Conservation (phyloP, 192 early-diverging fungal genomes). For the Mortierella alpina region DNA sequence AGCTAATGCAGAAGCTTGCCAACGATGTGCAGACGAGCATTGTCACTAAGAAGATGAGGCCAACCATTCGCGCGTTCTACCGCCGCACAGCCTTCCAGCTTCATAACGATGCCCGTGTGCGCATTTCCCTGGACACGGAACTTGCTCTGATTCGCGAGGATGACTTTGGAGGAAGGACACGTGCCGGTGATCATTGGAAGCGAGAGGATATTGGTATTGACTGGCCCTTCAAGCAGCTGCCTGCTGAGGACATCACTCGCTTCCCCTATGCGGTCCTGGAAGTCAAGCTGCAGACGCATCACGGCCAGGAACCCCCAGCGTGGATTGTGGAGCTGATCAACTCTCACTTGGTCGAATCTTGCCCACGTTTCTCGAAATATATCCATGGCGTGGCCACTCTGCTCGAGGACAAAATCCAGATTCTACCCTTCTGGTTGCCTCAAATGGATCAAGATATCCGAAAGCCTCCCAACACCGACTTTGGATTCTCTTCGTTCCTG, state of each 20-base stretch:
- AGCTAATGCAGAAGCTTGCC: constrained; percentile 78
- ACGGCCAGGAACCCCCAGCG: constrained; percentile 75
- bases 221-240: constrained; percentile 82
- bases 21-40: constrained; percentile 80
- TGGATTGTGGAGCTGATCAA: constrained; percentile 85
- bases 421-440: constrained; percentile 71
- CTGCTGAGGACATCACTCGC: constrained; percentile 71
- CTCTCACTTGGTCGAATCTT: constrained; percentile 80
- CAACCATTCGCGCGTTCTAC: constrained; percentile 90
- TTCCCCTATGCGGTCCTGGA: constrained; percentile 98
- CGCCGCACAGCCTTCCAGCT: constrained; percentile 98
- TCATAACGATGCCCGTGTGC: constrained; percentile 91
- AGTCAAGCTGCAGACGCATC: constrained; percentile 82
- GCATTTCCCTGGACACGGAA: constrained; percentile 96
- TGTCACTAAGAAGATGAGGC: constrained; percentile 69
- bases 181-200: constrained; percentile 90
- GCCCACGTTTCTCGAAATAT: constrained; percentile 89
- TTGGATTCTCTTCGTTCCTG: constrained; percentile 30
- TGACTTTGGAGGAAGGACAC: constrained; percentile 69
- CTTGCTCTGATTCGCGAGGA: constrained; percentile 97
- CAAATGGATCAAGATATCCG: constrained; percentile 55
- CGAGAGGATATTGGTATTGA: constrained; percentile 84
- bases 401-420: constrained; percentile 66
- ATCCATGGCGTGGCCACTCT: constrained; percentile 84
- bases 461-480: constrained; percentile 50